A percentile compares a stretch with the other conserved stretches of the same genome.
Conservation (phyloP, 2,329 filamentous ascomycete genomes). For the Sporothrix sp. region DNA sequence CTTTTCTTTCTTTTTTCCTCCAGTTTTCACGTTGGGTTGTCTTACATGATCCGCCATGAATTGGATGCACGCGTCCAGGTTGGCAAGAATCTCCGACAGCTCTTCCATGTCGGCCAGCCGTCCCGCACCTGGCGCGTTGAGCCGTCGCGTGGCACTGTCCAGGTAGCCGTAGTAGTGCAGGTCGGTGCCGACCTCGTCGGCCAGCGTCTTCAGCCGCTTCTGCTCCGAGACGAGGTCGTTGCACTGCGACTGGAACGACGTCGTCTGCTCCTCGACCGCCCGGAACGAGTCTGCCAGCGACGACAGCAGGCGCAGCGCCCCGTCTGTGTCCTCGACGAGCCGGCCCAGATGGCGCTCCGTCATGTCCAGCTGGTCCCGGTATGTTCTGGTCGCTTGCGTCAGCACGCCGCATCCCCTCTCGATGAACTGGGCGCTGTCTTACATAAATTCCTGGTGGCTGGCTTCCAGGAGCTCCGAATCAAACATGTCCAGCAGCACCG, state of each 20-base stretch:
- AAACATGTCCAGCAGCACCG: slow-evolving; percentile 42
- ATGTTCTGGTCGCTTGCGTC: slow-evolving; percentile 27
- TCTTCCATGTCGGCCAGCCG: slow-evolving; percentile 74
- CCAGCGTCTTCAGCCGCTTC: slow-evolving; percentile 64
- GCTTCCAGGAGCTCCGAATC: slow-evolving; percentile 65
- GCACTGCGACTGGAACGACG: slow-evolving; percentile 86
- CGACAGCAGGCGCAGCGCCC: slow-evolving; percentile 65
- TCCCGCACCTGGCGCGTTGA: slow-evolving; percentile 86
- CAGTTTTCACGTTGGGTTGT: slow-evolving; percentile 9
- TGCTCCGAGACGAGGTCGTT: slow-evolving; percentile 80
- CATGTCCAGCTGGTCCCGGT: slow-evolving; percentile 69
- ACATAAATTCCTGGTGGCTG: slow-evolving; percentile 79
- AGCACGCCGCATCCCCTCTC: neutral
- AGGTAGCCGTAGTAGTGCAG: slow-evolving; percentile 92
- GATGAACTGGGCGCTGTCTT: slow-evolving; percentile 18
- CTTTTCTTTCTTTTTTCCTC: neutral
- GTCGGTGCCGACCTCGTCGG: slow-evolving; percentile 77
- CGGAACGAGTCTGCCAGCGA: slow-evolving; percentile 78
- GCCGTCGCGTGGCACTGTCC: slow-evolving; percentile 76
- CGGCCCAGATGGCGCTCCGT: slow-evolving; percentile 71
- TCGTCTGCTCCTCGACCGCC: slow-evolving; percentile 79
- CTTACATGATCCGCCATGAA: slow-evolving; percentile 84
- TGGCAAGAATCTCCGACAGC: slow-evolving; percentile 79
- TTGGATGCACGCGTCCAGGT: slow-evolving; percentile 79
- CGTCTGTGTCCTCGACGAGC: slow-evolving; percentile 66